phyloP scores from a whole-genome alignment of 352 stramenopile species.

The Pythium chondricola region DNA sequence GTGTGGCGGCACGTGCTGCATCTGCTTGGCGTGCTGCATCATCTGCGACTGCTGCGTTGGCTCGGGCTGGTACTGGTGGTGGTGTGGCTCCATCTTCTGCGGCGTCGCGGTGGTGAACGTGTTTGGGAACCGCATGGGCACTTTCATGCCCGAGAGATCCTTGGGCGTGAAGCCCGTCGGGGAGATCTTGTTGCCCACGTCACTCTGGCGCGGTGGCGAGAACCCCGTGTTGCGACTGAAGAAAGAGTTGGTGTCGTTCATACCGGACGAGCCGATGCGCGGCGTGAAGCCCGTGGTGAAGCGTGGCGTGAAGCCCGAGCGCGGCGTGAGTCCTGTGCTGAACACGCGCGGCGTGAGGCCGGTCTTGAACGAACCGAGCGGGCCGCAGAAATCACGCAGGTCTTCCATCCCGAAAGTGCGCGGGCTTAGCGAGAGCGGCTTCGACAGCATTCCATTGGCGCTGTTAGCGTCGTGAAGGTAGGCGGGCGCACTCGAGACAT shows the following conservation, averaged over 20 bases:
- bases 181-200: conserved; percentile 60
- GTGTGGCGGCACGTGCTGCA: conserved; percentile 32
- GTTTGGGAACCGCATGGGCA: conserved; percentile 63
- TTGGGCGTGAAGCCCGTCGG: conserved; percentile 74
- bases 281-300: conserved; percentile 78
- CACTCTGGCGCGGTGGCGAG: conserved; percentile 38
- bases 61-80: conserved; percentile 41
- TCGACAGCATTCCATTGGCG: conserved; percentile 30
- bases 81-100: conserved; percentile 47
- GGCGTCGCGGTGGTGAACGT: conserved; percentile 42
- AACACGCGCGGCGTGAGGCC: conserved; percentile 76
- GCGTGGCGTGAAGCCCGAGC: conserved; percentile 75
- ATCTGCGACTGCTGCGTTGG: conserved; percentile 1
- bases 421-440: conserved; percentile 71
- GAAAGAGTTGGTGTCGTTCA: conserved; percentile 37
- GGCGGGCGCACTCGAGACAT: conserved; percentile 19
- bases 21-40: conserved; percentile 24
- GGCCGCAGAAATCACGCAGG: conserved; percentile 74
- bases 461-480: conserved; percentile 34
- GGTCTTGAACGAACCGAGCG: conserved; percentile 78
- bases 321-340: conserved; percentile 71
- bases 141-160: conserved; percentile 65
- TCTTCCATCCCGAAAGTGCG: conserved; percentile 83
- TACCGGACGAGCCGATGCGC: conserved; percentile 48
- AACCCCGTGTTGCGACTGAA: conserved; percentile 43